Conservation (phyloP, 2,329 filamentous ascomycete genomes). For the Coniochaeta pulveracea region DNA sequence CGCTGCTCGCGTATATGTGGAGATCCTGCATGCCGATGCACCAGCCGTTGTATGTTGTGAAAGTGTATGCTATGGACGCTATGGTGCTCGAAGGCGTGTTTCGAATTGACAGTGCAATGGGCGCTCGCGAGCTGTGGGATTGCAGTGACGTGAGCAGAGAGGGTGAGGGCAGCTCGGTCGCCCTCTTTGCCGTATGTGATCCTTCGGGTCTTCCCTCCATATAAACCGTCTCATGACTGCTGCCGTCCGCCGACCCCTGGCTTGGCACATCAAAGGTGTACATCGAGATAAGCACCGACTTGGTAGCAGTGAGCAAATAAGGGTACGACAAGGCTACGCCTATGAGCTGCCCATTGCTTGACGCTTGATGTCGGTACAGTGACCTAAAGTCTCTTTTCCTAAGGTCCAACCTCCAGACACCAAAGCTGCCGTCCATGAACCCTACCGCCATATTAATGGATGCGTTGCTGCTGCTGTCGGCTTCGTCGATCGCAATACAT, state of each 20-base stretch:
- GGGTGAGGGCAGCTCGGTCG: slow-evolving; percentile 23
- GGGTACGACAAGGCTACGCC: slow-evolving; percentile 63
- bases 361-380: slow-evolving; percentile 48
- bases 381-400: slow-evolving; percentile 28
- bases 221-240: slow-evolving; percentile 4
- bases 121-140: slow-evolving; percentile 68
- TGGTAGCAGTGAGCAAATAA: slow-evolving; percentile 70
- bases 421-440: slow-evolving; percentile 61
- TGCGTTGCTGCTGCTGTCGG: slow-evolving; percentile 25
- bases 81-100: slow-evolving; percentile 50
- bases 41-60: slow-evolving; percentile 72
- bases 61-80: slow-evolving; percentile 80
- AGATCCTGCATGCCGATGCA: slow-evolving; percentile 88
- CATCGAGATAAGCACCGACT: slow-evolving; percentile 61
- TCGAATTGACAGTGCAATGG: slow-evolving; percentile 76
- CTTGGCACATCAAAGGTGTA: slow-evolving; percentile 48
- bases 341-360: slow-evolving; percentile 53
- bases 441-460: slow-evolving; percentile 54
- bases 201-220: too few species aligned
- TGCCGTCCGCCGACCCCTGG: slow-evolving; percentile 7
- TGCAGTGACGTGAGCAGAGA: slow-evolving; percentile 65
- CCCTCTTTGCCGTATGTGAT: background rate
- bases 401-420: slow-evolving; percentile 51
- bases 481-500: slow-evolving; percentile 54
- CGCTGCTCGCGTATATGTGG: slow-evolving; percentile 35